Base-by-base conservation (phyloP, 192 early-diverging fungal genomes). In the Dispira simplex region DNA sequence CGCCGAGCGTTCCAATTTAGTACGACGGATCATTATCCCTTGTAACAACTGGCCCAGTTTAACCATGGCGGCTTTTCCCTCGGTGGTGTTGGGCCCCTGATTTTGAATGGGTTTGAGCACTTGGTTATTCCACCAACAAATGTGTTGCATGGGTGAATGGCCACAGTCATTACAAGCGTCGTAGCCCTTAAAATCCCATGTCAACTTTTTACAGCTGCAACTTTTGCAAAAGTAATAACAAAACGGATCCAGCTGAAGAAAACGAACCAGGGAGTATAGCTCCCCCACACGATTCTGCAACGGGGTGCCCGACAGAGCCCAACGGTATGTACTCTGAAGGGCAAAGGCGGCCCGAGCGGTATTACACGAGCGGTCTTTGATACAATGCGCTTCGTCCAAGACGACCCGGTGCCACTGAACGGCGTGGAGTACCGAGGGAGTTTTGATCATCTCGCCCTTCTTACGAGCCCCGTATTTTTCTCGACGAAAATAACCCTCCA, bases 281-380 rank as follows among this genome's bases (percentile, higher is more conserved):
- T 97, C 93, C 46, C 92, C 93, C 10, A 97, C 87, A 13, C 91
- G 82, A 68, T 97, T 97, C 60, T 97, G 93, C 69, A 97, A 75
- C 13, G 91, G 91, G 18, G 93, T 97, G 8, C 93, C 93, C 5
- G 85, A 85, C n/a, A 97, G 72, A 3, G 80, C 83, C 93, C 93
- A 97, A 13, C 81, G 83, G 62, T 71, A 77, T 16, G 85, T 63
- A 23, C 79, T 64, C 3, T 82, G 63, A 18, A 97, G 75, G 18
- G 76, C 80, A 70, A 94, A 97, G 25, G 84, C 86, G 0, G 90
- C 85, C 63, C 90, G 80, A 0, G 92, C 90, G 39, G 93, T 91
- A 47, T 86, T 90, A 65, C 79, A 83, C 0, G 74, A 81, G 46
- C 93, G 77, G 70, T 97, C 91, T 67, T 94, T 94, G 69, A 97